phyloP scores from a whole-genome alignment of 768 basidiomycete genomes.

The Leccinum fibrillosum region DNA sequence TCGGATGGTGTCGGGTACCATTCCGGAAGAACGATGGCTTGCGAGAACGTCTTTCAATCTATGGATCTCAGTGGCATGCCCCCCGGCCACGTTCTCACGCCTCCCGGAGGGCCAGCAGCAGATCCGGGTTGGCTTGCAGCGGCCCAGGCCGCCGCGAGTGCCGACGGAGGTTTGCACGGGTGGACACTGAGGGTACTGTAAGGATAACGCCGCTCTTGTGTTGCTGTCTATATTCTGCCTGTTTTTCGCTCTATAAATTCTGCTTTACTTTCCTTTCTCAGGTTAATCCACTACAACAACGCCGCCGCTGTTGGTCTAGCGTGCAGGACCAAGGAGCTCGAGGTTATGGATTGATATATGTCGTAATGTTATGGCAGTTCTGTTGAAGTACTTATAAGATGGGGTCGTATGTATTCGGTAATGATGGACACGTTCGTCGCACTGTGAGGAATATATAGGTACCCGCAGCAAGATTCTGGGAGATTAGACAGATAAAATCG shows the following conservation, averaged over 20 bases:
- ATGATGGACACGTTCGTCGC: conserved; percentile 28
- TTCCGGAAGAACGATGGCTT: conserved; percentile 79
- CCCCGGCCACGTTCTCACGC: conserved; percentile 42
- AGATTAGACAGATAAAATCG: conserved; percentile 12
- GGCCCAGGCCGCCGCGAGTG: conserved; percentile 64
- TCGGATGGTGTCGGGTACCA: conserved; percentile 88
- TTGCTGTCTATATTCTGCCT: conserved; percentile 24
- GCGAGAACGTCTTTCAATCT: conserved; percentile 74
- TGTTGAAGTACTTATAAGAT: conserved; percentile 4
- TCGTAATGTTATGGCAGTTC: conserved; percentile 24
- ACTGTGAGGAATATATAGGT: not conserved
- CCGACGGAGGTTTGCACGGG: conserved; percentile 64
- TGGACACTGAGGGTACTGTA: conserved; percentile 83
- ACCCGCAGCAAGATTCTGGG: not conserved
- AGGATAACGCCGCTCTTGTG: conserved; percentile 22
- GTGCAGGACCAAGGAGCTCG: conserved; percentile 8
- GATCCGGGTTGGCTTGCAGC: conserved; percentile 73
- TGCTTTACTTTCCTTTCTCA: conserved; percentile 15
- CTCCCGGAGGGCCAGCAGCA: conserved; percentile 41
- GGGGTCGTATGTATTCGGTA: conserved; percentile 2
- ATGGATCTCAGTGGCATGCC: conserved; percentile 58
- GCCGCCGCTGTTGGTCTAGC: conserved; percentile 10
- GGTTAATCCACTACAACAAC: conserved; percentile 1
- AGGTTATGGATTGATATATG: conserved; percentile 17
- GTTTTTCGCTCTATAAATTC: conserved; percentile 27